Percentiles rank a stretch among this genome's conserved stretches.
Evolutionary conservation across 139 green algal species (phyloP).

Genomic region (Chlamydomonas applanata): DNA sequence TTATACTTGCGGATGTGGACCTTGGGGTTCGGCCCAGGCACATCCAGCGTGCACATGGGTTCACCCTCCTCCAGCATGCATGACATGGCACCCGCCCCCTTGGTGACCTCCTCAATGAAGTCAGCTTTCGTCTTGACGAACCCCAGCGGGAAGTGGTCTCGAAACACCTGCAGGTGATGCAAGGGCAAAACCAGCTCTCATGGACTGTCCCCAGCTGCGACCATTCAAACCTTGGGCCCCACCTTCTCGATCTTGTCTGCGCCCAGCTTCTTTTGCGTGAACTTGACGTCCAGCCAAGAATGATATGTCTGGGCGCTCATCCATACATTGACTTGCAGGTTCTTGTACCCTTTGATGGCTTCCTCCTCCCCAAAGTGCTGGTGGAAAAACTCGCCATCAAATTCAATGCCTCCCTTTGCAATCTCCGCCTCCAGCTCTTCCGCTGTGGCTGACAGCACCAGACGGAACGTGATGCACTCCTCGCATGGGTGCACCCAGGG

Average conservation of each 20-base stretch:
- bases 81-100: constrained; percentile 3
- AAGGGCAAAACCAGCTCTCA: background rate
- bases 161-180: background rate
- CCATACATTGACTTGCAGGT: constrained; percentile 45
- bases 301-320: constrained; percentile 43
- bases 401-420: constrained; percentile 13
- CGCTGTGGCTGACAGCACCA: background rate
- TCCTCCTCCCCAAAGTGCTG: constrained; percentile 41
- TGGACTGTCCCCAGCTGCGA: background rate
- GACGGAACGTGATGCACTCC: constrained; percentile 10
- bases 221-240: background rate
- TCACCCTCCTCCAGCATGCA: constrained; percentile 19
- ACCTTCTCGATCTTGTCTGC: constrained; percentile 46
- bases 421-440: constrained; percentile 32
- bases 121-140: constrained; percentile 22
- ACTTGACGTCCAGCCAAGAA: constrained; percentile 48
- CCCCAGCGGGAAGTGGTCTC: constrained; percentile 10
- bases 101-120: constrained; percentile 20
- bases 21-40: constrained; percentile 1
- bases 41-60: constrained; percentile 12
- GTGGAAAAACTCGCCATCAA: constrained; percentile 35
- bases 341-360: constrained; percentile 38
- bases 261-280: constrained; percentile 33
- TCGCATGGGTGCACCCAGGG: background rate
- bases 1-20: background rate